Conservation (phyloP, 805 yeast genomes). For the Hanseniaspora guilliermondii region DNA sequence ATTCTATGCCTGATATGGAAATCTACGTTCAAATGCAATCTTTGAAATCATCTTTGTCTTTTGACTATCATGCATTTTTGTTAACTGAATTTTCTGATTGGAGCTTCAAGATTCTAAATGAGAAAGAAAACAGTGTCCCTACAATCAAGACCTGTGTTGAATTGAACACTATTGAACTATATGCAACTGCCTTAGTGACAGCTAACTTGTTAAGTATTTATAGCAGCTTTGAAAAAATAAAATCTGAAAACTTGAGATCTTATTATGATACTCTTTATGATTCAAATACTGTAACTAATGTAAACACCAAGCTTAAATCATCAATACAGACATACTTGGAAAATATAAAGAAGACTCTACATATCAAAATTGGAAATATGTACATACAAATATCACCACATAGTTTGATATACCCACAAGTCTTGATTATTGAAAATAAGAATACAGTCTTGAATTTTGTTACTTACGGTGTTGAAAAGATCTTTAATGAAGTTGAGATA, state of each 20-base stretch:
- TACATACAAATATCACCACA: conserved; percentile 69
- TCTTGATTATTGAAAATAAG: conserved; percentile 49
- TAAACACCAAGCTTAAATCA: conserved; percentile 21
- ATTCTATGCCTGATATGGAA: conserved; percentile 27
- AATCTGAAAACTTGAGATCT: conserved; percentile 58
- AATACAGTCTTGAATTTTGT: conserved; percentile 41
- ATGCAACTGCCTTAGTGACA: conserved; percentile 73
- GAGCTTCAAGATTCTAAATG: conserved; percentile 53
- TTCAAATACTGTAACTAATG: conserved; percentile 30
- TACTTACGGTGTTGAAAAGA: conserved; percentile 28
- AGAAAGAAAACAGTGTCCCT: conserved; percentile 36
- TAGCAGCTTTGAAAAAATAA: conserved; percentile 55
- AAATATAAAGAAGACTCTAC: conserved; percentile 51
- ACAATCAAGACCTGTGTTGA: conserved; percentile 39
- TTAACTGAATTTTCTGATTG: conserved; percentile 42
- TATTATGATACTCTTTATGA: conserved; percentile 65
- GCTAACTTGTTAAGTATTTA: conserved; percentile 70
- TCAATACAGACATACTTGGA: conserved; percentile 25
- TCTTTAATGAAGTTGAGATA: conserved; percentile 46
- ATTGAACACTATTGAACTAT: conserved; percentile 45
- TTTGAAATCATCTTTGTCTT: conserved; percentile 49
- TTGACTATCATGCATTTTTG: conserved; percentile 78
- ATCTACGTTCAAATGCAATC: conserved; percentile 44
- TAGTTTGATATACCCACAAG: conserved; percentile 65
- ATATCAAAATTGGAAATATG: conserved; percentile 45